These are phyloP conservation scores for Remersonia thermophila DNA, from an alignment of 2,329 filamentous ascomycete genomes.

Conservation along the genomic window DNA sequence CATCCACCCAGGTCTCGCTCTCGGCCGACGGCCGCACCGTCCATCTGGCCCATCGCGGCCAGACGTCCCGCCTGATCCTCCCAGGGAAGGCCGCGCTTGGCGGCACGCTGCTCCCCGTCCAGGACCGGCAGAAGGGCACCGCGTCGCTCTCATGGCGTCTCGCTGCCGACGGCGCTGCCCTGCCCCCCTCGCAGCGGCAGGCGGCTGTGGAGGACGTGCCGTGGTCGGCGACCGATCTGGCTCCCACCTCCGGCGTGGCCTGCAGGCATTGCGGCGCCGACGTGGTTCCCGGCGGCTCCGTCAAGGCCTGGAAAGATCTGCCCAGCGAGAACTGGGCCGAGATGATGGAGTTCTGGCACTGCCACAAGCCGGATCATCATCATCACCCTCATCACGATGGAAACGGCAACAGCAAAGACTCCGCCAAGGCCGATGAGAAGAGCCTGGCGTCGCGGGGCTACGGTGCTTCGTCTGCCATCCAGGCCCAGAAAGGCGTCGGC, in stretches of 20 bases:
- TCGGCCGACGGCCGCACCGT: conserved; percentile 34
- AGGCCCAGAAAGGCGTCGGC: conserved; percentile 52
- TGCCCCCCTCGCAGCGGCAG: conserved; percentile 16
- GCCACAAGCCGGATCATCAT: conserved; percentile 72
- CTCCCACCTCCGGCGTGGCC: conserved; percentile 26
- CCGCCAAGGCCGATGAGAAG: conserved; percentile 26
- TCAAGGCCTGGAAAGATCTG: conserved; percentile 71
- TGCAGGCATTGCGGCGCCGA: conserved; percentile 29
- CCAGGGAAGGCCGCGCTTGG: conserved; percentile 28
- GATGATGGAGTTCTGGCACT: conserved; percentile 99
- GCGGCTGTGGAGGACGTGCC: conserved; percentile 31
- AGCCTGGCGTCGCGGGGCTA: conserved; percentile 58
- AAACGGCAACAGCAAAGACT: conserved; percentile 1
- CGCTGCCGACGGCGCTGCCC: conserved; percentile 25
- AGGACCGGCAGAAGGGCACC: conserved; percentile 19
- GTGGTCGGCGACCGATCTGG: conserved; percentile 44
- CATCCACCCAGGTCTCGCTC: conserved; percentile 32
- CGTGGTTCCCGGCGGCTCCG: conserved; percentile 27
- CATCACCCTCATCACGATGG: conserved; percentile 26
- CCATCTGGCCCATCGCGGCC: conserved; percentile 34
- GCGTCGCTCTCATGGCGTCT: conserved; percentile 32
- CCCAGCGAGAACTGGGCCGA: conserved; percentile 97
- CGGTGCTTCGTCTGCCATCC: conserved; percentile 64
- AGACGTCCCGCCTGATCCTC: conserved; percentile 25
- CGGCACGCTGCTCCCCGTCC: conserved; percentile 18